Percentiles rank a stretch among this genome's conserved stretches.
Conservation (phyloP, 2,329 filamentous ascomycete genomes). For the Didymella arachidicola region DNA sequence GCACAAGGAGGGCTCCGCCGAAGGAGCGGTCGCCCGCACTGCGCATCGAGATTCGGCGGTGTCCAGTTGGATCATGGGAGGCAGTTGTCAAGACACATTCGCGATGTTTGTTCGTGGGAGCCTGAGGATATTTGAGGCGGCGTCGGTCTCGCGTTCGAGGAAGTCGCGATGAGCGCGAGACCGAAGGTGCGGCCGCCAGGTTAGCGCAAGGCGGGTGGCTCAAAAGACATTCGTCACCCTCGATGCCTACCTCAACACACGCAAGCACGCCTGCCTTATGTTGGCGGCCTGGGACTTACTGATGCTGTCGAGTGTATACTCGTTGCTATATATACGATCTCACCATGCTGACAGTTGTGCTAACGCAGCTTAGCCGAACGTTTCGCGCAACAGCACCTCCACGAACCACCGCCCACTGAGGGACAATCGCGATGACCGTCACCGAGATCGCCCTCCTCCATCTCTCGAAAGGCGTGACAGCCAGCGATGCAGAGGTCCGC, state of each 20-base stretch:
- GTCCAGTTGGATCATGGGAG: not conserved
- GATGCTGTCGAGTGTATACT: not conserved
- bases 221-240: not conserved
- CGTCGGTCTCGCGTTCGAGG: not conserved
- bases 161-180: not conserved
- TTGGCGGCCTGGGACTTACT: not conserved
- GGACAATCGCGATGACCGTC: slow-evolving; percentile 43
- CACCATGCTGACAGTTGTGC: too few species aligned
- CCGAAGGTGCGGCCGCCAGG: not conserved
- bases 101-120: not conserved
- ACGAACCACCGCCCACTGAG: not conserved
- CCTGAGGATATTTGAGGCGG: not conserved
- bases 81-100: not conserved
- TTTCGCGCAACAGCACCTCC: not conserved
- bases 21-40: not conserved
- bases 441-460: slow-evolving; percentile 58
- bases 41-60: not conserved
- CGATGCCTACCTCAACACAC: not conserved
- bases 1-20: not conserved
- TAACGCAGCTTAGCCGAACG: not conserved
- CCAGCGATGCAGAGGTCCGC: slow-evolving; percentile 32
- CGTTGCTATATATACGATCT: not conserved
- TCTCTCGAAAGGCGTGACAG: slow-evolving; percentile 38
- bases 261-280: slow-evolving; percentile 15
- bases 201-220: not conserved